Conservation (phyloP, 768 basidiomycete genomes). For the Pleurotus pulmonarius region DNA sequence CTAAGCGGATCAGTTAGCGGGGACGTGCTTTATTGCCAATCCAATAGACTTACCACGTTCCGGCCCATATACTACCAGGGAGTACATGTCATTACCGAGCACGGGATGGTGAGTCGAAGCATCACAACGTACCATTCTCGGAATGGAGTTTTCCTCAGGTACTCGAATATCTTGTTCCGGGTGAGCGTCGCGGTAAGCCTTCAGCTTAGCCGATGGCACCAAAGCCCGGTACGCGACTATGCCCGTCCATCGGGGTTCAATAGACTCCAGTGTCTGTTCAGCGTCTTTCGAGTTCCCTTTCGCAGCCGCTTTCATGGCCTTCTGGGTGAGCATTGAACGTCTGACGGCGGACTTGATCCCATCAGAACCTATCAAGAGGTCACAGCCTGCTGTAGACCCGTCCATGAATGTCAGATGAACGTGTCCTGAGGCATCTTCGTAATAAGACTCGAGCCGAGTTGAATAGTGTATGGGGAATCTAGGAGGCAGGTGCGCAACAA, state of each 20-base stretch:
- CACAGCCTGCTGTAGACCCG: conserved; percentile 41
- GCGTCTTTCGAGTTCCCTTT: conserved; percentile 12
- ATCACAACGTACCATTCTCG: conserved; percentile 20
- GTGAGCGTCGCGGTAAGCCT: conserved; percentile 19
- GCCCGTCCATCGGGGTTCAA: conserved; percentile 39
- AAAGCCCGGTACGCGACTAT: conserved; percentile 30
- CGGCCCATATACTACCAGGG: conserved; percentile 25
- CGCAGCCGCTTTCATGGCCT: conserved; percentile 10
- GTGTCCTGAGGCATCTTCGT: conserved; percentile 17
- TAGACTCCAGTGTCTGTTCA: conserved; percentile 11
- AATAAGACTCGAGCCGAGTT: conserved; percentile 42
- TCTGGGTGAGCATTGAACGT: conserved; percentile 17
- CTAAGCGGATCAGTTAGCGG: conserved; percentile 1
- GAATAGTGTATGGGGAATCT: conserved; percentile 31
- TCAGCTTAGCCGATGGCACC: conserved; percentile 21
- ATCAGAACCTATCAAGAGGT: conserved; percentile 41
- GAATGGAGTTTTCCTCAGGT: conserved; percentile 18
- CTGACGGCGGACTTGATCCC: conserved; percentile 33
- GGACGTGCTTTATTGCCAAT: neutral
- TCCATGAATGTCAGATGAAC: conserved; percentile 38
- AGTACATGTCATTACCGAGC: neutral
- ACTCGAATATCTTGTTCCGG: conserved; percentile 20
- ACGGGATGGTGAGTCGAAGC: neutral
- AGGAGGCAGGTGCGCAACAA: conserved; percentile 35
- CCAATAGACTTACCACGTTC: conserved; percentile 19